Base-by-base conservation (phyloP, 768 basidiomycete genomes). In the Rossbeevera mucosa region DNA sequence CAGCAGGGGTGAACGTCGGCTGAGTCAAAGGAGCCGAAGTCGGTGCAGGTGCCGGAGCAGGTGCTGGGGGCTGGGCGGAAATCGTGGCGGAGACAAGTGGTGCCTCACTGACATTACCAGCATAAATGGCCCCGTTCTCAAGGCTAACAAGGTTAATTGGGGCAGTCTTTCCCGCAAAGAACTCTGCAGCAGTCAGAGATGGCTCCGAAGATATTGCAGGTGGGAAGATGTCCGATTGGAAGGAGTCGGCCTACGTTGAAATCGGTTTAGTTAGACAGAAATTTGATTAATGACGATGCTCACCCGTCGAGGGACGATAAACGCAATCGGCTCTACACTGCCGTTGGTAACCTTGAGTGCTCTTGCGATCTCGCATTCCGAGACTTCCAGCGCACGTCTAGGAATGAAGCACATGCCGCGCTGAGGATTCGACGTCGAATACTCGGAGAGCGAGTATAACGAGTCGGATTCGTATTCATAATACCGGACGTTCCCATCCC, bases 391-490 rank as follows among this genome's bases (percentile, higher is more conserved):
- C 0, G 90, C 86, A 44, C 94, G 88, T 30, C 94, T 83, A 12
- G 96, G 96, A 40, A 96, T 79, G 85, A 98, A 94, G 67, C 89
- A 91, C 84, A 98, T 90, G 12, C 96, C 96, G 47, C 94, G 90
- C 70, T 98, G 95, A 25, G 95, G 94, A 47, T 94, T 91, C 18
- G 84, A 76, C 4, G 87, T 89, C 68, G 94, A 89, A 78, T 94
- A 81, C 66, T 97, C 96, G 18, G 84, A 75, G 5, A 93, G 77
- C 16, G 81, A 69, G 72, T 82, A 78, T 18, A 98, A 76, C 44
- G 83, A 76, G 71, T 97, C 94, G 28, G 79, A 81, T 62, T 96
- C 94, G 70, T 87, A 94, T 68, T 99, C 96, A 70, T 86, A 98
- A 78, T 91, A 95, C n/a, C 95, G 86, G 56, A 98, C 86, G 67